Percentiles rank a stretch among this genome's conserved stretches.
These are phyloP conservation scores for Coemansia sp. DNA, from an alignment of 192 early-diverging fungal species.

Conservation along the genomic window DNA sequence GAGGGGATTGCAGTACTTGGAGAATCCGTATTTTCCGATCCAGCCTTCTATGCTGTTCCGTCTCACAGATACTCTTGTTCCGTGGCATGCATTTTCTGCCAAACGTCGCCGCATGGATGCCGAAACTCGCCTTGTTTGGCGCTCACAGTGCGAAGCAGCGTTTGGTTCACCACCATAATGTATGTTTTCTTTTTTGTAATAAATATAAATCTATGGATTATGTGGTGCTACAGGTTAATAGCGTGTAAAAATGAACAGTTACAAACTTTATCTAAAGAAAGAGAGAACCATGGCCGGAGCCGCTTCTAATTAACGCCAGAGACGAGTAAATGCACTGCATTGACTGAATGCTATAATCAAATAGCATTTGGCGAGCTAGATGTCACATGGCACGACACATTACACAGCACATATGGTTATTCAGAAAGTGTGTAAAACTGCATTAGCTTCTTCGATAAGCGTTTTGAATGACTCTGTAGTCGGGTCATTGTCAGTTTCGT, in stretches of 20 bases:
- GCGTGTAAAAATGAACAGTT: too few species aligned
- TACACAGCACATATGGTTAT: too few species aligned
- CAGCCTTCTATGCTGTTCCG: constrained; percentile 37
- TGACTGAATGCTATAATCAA: too few species aligned
- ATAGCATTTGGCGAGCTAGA: too few species aligned
- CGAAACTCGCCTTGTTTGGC: constrained; percentile 44
- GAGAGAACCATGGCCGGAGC: too few species aligned
- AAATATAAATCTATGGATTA: too few species aligned
- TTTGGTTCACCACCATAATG: constrained; percentile 10
- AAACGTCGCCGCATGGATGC: constrained; percentile 41
- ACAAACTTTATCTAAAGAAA: too few species aligned
- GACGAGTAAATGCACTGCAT: too few species aligned
- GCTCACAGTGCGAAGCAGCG: constrained; percentile 30
- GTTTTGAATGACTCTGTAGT: constrained; percentile 7
- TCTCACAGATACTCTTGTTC: constrained; percentile 36
- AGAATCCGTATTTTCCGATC: constrained; percentile 49
- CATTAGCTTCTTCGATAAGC: neutral
- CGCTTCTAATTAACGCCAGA: too few species aligned
- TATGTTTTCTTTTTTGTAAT: neutral
- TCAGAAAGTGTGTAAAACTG: neutral
- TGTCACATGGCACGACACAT: too few species aligned
- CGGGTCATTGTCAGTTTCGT: neutral
- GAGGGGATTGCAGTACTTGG: constrained; percentile 27
- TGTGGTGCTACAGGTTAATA: too few species aligned
- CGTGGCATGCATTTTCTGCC: constrained; percentile 40